Evolutionary conservation across 805 yeast genomes (phyloP).

Genomic region (Yamadazyma insecticola): DNA sequence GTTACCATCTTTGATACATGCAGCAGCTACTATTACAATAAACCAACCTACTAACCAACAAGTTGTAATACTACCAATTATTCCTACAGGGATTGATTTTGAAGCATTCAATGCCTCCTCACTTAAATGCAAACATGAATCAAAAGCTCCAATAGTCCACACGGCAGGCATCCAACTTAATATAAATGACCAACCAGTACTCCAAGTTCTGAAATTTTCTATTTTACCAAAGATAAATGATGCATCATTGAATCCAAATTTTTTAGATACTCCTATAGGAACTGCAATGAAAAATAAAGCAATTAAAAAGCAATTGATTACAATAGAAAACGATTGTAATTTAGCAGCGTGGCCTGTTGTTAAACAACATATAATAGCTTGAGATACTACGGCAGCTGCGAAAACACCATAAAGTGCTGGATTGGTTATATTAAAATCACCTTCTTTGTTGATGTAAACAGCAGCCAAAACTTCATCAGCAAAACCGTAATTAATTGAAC

Average conservation of each 20-base stretch:
- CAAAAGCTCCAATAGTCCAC: constrained; percentile 76
- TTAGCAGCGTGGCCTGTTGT: constrained; percentile 55
- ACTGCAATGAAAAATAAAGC: constrained; percentile 56
- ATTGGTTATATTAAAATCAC: constrained; percentile 49
- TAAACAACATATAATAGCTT: constrained; percentile 48
- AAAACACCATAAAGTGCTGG: constrained; percentile 61
- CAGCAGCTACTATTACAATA: constrained; percentile 48
- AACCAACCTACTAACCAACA: constrained; percentile 59
- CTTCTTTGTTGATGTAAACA: constrained; percentile 51
- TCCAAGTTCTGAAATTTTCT: constrained; percentile 49
- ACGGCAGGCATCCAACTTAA: constrained; percentile 61
- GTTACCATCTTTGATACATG: constrained; percentile 48
- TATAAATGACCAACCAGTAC: constrained; percentile 37
- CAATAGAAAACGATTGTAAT: constrained; percentile 56
- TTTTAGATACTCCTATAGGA: constrained; percentile 50
- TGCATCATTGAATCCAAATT: constrained; percentile 16
- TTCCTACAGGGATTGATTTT: constrained; percentile 61
- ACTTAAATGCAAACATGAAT: constrained; percentile 67
- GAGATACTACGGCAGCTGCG: constrained; percentile 54
- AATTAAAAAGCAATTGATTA: constrained; percentile 49
- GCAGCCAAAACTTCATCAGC: constrained; percentile 56
- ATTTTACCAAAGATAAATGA: constrained; percentile 52
- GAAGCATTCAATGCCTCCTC: constrained; percentile 67
- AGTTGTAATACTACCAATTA: constrained; percentile 51
- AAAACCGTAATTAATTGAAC: constrained; percentile 68